A percentile compares a stretch with the other conserved stretches of the same genome.
Conservation (phyloP, 495 filamentous ascomycete species). For the Talaromyces wortmannii region DNA sequence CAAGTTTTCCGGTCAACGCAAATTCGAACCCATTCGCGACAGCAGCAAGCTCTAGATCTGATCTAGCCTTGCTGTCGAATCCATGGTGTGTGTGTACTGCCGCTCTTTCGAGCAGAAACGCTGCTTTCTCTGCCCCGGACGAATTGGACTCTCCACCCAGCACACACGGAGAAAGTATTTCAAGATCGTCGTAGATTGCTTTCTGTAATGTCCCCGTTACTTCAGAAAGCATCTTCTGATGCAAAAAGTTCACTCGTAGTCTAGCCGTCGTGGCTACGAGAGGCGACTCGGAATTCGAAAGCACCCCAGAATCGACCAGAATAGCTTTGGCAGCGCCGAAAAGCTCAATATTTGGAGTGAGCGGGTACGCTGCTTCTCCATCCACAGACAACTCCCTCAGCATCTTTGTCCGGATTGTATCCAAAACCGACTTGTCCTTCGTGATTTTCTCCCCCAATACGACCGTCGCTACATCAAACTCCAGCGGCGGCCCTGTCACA, state of each 20-base stretch:
- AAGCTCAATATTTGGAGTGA: slow-evolving; percentile 76
- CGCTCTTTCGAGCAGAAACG: slow-evolving; percentile 73
- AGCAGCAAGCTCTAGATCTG: slow-evolving; percentile 62
- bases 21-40: slow-evolving; percentile 64
- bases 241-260: slow-evolving; percentile 71
- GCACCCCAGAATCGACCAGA: slow-evolving; percentile 42
- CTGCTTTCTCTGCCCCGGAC: slow-evolving; percentile 39
- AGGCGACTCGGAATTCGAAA: slow-evolving; percentile 32
- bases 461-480: slow-evolving; percentile 40
- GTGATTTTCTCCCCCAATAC: slow-evolving; percentile 44
- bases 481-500: slow-evolving; percentile 80
- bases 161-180: slow-evolving; percentile 34
- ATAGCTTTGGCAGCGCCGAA: slow-evolving; percentile 70
- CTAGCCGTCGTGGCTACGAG: slow-evolving; percentile 34
- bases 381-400: slow-evolving; percentile 66
- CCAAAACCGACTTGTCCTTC: slow-evolving; percentile 11
- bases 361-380: slow-evolving; percentile 77
- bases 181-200: slow-evolving; percentile 45
- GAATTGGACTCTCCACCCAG: slow-evolving; percentile 21
- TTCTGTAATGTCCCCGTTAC: slow-evolving; percentile 59
- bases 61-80: slow-evolving; percentile 66
- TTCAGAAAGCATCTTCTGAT: slow-evolving; percentile 83
- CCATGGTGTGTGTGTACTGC: slow-evolving; percentile 82
- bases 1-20: slow-evolving; percentile 75
- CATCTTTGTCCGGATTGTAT: slow-evolving; percentile 41